A percentile compares a stretch with the other conserved stretches of the same genome.
These are phyloP conservation scores for Heterococcus sp. DNA, from an alignment of 108 stramenopile genomes.

Conservation along the genomic window DNA sequence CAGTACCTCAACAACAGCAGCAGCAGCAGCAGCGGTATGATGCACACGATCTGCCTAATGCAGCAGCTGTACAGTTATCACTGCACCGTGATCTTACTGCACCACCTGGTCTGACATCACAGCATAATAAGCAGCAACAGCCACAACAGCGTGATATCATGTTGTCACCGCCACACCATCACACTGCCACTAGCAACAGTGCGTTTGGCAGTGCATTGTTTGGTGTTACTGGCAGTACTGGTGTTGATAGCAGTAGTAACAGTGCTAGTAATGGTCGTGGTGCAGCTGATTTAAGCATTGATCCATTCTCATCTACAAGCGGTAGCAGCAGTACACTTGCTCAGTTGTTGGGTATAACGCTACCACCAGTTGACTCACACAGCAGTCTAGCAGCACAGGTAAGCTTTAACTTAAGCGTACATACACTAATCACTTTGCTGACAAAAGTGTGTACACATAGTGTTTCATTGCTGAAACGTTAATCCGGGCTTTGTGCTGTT, in stretches of 20 bases:
- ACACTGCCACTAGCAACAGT: neutral
- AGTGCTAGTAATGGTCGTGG: neutral
- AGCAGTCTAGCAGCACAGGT: slow-evolving; percentile 28
- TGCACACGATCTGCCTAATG: too few species aligned
- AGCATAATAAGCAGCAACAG: neutral
- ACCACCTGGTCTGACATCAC: neutral
- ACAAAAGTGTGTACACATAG: too few species aligned
- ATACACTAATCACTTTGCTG: too few species aligned
- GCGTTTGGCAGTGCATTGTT: slow-evolving; percentile 46
- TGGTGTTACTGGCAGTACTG: neutral
- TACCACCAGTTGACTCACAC: slow-evolving; percentile 36
- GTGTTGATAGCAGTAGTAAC: neutral
- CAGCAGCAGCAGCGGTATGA: too few species aligned
- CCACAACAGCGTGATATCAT: neutral
- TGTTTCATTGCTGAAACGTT: too few species aligned
- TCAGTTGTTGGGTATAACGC: slow-evolving; percentile 23
- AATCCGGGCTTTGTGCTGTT: too few species aligned
- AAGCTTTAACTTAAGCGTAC: too few species aligned
- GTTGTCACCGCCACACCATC: neutral
- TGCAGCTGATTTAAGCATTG: slow-evolving; percentile 19
- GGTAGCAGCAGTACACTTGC: slow-evolving; percentile 23
- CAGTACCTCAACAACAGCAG: too few species aligned
- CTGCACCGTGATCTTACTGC: too few species aligned
- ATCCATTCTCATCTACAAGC: slow-evolving; percentile 12
- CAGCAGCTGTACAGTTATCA: too few species aligned